phyloP scores from a whole-genome alignment of 441 rosid species.

The Corymbia citriodora region DNA sequence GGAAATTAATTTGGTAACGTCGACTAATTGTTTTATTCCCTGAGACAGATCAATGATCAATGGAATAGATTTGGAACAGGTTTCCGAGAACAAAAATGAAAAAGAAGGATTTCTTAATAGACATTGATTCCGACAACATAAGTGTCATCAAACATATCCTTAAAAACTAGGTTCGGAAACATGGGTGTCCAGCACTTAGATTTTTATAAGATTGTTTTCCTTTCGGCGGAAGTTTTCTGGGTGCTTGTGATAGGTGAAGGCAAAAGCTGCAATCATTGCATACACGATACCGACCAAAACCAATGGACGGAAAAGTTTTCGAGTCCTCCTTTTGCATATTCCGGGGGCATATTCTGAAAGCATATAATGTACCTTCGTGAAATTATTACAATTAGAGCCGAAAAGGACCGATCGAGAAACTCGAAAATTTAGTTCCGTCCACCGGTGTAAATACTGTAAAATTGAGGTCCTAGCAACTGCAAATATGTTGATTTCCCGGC shows the following conservation, averaged over 20 bases:
- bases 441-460: background rate
- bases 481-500: background rate
- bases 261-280: background rate
- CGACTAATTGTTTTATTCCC: too few species aligned
- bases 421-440: background rate
- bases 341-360: background rate
- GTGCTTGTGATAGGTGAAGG: background rate
- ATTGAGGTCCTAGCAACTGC: background rate
- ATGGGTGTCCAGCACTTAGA: background rate
- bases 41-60: too few species aligned
- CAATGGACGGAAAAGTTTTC: background rate
- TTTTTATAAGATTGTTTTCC: background rate
- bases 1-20: accelerated
- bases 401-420: background rate
- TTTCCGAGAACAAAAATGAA: accelerated
- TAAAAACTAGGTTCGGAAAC: background rate
- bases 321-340: background rate
- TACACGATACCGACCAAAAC: background rate
- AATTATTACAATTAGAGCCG: background rate
- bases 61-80: background rate
- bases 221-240: background rate
- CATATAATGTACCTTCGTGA: background rate
- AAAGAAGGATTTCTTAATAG: too few species aligned
- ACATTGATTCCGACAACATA: accelerated
- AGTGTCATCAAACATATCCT: too few species aligned